phyloP scores from a whole-genome alignment of 345 rosid species.

The Dovyalis caffra region DNA sequence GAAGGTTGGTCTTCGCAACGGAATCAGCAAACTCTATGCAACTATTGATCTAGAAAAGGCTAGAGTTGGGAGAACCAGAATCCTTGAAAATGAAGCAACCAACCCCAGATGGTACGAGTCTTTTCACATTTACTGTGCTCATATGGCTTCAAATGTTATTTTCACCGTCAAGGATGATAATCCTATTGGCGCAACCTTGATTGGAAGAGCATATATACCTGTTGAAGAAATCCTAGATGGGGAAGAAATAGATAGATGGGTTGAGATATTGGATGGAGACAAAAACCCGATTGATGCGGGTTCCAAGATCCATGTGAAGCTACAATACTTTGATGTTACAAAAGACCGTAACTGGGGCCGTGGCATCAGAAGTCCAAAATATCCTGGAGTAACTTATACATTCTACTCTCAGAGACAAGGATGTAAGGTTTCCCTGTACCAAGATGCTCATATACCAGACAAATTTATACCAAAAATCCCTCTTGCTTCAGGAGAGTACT shows the following conservation, averaged over 20 bases:
- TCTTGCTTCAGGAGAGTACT: slow-evolving; percentile 81
- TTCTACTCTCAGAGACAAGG: slow-evolving; percentile 84
- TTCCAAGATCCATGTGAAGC: slow-evolving; percentile 87
- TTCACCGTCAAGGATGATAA: slow-evolving; percentile 90
- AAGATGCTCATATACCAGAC: slow-evolving; percentile 92
- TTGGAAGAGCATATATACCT: slow-evolving; percentile 83
- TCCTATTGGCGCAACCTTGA: slow-evolving; percentile 85
- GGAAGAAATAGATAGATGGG: slow-evolving; percentile 88
- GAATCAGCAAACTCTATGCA: slow-evolving; percentile 72
- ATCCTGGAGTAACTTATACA: slow-evolving; percentile 92
- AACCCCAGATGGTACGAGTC: slow-evolving; percentile 88
- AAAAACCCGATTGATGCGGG: slow-evolving; percentile 53
- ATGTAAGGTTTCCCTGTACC: slow-evolving; percentile 86
- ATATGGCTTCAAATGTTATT: slow-evolving; percentile 70
- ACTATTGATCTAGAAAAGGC: slow-evolving; percentile 86
- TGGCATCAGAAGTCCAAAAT: slow-evolving; percentile 69
- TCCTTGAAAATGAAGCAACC: slow-evolving; percentile 48
- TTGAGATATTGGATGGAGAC: slow-evolving; percentile 70
- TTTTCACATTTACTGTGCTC: slow-evolving; percentile 91
- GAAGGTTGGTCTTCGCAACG: slow-evolving; percentile 79
- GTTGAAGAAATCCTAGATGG: slow-evolving; percentile 69
- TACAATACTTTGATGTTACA: slow-evolving; percentile 69
- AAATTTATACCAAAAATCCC: slow-evolving; percentile 81
- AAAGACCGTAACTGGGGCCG: slow-evolving; percentile 64
- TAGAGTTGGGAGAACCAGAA: slow-evolving; percentile 89